These are phyloP conservation scores for Aspergillus candidus DNA, from an alignment of 2,329 filamentous ascomycete species.

Conservation along the genomic window DNA sequence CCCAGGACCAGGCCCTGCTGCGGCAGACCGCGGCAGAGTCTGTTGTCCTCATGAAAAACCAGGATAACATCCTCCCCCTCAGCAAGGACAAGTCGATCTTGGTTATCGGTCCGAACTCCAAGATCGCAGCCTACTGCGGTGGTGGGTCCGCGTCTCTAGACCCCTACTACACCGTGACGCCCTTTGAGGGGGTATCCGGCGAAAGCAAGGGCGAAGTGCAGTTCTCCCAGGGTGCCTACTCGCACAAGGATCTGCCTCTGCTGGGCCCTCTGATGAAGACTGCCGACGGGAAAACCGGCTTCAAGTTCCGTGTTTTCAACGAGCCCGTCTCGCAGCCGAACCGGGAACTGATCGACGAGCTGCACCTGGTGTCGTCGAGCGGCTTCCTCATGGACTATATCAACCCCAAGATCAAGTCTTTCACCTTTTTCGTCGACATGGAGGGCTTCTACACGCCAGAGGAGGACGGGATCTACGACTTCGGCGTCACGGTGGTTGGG, in stretches of 20 bases:
- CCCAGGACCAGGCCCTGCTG: constrained; percentile 58
- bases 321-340: constrained; percentile 47
- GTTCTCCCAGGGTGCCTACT: constrained; percentile 58
- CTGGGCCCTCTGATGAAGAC: constrained; percentile 51
- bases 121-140: constrained; percentile 47
- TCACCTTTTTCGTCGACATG: constrained; percentile 55
- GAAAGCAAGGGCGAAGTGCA: constrained; percentile 32
- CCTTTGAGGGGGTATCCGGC: constrained; percentile 39
- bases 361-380: constrained; percentile 40
- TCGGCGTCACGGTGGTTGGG: constrained; percentile 61
- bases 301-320: constrained; percentile 58
- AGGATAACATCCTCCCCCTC: constrained; percentile 56
- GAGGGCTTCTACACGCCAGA: constrained; percentile 57
- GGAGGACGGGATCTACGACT: constrained; percentile 56
- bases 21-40: constrained; percentile 62
- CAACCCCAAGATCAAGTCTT: constrained; percentile 48
- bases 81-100: constrained; percentile 42
- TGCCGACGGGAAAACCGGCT: constrained; percentile 49
- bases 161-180: constrained; percentile 42
- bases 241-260: constrained; percentile 58
- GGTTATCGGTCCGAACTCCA: constrained; percentile 52
- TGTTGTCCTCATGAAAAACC: constrained; percentile 69
- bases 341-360: constrained; percentile 48
- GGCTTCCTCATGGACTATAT: constrained; percentile 50
- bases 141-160: constrained; percentile 57